Evolutionary conservation across 495 filamentous ascomycete genomes (phyloP), one percentile per base, ranked within the genome.

Genomic region (Talaromyces trachyspermus): DNA sequence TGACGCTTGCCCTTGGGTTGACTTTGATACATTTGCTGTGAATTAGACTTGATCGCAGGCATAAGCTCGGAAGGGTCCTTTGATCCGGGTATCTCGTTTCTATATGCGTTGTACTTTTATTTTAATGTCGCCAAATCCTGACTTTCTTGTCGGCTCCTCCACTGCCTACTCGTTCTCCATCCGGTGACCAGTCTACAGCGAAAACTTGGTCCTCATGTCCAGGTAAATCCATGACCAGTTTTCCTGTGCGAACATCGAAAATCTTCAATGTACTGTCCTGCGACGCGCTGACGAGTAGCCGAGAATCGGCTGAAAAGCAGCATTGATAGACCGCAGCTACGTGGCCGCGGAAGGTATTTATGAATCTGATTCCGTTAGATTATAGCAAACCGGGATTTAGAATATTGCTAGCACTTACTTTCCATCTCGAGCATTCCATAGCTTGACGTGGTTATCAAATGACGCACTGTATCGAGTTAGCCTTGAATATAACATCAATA

Each of bases 181-280:
- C 89, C 9, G 86, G 80, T 59, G 81, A 85, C 89, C 89, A 95
- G 61, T 95, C 89, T 14, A 95, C 84, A 1, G 88, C 88, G 68
- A 85, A 95, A 8, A 97, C 92, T 67, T 97, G 89, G 54, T 95
- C 94, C 59, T 88, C 77, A 65, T 99, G 94, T 4, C 92, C 94
- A 0, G 90, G 89, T 20, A 99, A 74, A 75, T 99, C 89, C 56
- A 76, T 83, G 49, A 79, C 76, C 46, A 97, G 64, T 58, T 91
- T 95, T 10, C 85, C 87, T 0, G 79, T 89, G 38, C 83, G 74
- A 42, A 92, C 81, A 60, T 94, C 87, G 89, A 91, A 96, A 4
- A 91, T 83, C 62, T 98, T 98, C 24, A 97, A 63, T 1, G 94
- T 99, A 5, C 87, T 94, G 57, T 99, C 94, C 65, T 94, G 95